These are phyloP conservation scores for Sphagnum contortum DNA, from an alignment of 225 moss, liverwort and hornwort genomes.

Conservation along the genomic window DNA sequence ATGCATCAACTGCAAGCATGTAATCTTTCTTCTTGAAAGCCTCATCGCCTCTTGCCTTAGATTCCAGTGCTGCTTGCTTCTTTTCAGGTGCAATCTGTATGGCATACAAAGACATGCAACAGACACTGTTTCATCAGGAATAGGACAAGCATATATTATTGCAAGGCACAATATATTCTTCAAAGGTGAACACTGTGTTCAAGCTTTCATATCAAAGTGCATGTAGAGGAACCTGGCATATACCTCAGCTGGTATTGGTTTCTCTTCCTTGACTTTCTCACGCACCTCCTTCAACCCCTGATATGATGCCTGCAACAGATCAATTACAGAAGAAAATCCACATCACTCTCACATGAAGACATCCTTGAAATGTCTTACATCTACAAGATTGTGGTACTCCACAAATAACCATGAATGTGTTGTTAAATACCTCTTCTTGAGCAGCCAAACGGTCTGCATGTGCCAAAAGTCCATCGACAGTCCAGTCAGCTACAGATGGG, in stretches of 20 bases:
- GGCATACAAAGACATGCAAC: neutral
- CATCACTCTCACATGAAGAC: too few relatives aligned
- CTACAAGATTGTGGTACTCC: neutral
- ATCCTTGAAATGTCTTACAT: too few relatives aligned
- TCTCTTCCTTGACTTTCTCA: too few relatives aligned
- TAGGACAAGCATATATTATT: neutral
- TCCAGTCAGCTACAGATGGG: slow-evolving; percentile 57
- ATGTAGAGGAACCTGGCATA: neutral
- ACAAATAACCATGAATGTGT: neutral
- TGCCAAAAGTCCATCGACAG: slow-evolving; percentile 61
- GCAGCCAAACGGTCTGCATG: slow-evolving; percentile 48
- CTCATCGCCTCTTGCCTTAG: slow-evolving; percentile 73
- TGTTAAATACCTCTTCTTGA: slow-evolving; percentile 48
- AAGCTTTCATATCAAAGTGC: neutral
- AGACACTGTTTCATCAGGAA: neutral
- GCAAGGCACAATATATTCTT: neutral
- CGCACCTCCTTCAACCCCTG: too few relatives aligned
- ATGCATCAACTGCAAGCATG: slow-evolving; percentile 71
- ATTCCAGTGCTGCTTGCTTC: slow-evolving; percentile 63
- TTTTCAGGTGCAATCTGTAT: slow-evolving; percentile 53
- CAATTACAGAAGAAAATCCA: too few relatives aligned
- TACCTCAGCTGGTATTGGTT: too few relatives aligned
- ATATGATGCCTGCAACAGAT: too few relatives aligned
- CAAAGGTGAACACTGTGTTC: neutral
- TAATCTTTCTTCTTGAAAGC: slow-evolving; percentile 73